Evolutionary conservation across 2,329 filamentous ascomycete species (phyloP), one percentile per base, ranked within the genome.

Genomic region (Botrytis cinerea): DNA sequence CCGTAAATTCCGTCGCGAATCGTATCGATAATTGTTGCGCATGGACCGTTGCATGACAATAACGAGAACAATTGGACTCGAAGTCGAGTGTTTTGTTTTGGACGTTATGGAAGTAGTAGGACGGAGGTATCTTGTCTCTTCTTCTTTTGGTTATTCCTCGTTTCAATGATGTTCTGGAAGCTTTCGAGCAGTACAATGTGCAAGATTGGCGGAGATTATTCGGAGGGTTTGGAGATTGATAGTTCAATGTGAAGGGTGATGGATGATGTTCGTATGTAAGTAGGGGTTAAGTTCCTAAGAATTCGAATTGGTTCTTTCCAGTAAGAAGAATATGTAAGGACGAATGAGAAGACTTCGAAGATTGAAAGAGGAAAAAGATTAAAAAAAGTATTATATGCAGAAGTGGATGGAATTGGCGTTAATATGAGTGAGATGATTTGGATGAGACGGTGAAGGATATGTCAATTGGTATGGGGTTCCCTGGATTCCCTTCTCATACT

Each of bases 41-140:
- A 77, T 76, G 64, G 68, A 72, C 75, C 73, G 75, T 74, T 64
- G 75, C 78, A 79, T 80, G 77, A 73, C 76, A 76, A 28, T 51
- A 57, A 68, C n/a, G 16, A 57, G 66, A 57, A 14, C 48, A 28
- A 54, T 51, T 67, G 72, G 73, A 74, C 72, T 78, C 74, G 75
- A 73, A 71, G 63, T 62, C 20, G 73, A 64, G 59, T 61, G 38
- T 73, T 54, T 2, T 57, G 18, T 8, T 43, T 43, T 22, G 20
- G 28, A 38, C 9, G 32, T 28, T 7, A 22, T 25, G 22, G 10
- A 4, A 46, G 22, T 38, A 14, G 28, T 28, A 64, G 35, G 45
- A 51, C 61, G 57, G 51, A 67, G n/a, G 6, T 48, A 18, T 18
- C 32, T 40, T 43, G 22, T n/a, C 62, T 64, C 20, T 57, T 57